Evolutionary conservation across 2,329 filamentous ascomycete species (phyloP), one percentile per base, ranked within the genome.

Genomic region (Ciborinia camelliae): DNA sequence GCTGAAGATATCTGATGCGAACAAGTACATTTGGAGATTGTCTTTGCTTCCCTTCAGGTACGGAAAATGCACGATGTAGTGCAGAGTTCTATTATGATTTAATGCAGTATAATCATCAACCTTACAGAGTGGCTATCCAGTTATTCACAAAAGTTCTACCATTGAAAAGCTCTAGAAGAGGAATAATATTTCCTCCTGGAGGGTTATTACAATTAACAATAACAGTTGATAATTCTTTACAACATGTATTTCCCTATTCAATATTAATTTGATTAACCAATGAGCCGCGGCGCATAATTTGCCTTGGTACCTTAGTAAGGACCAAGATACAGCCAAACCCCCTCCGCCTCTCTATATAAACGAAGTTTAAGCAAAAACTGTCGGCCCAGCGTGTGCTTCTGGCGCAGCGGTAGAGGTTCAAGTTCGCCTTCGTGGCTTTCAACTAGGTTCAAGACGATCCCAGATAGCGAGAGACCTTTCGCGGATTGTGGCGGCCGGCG

Each of bases 381-480:
- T 58, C 54, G 41, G 54, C 41, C 54, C 54, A 47, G 54, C 28
- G n/a, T 58, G 41, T 58, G 41, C 41, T 10, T 15, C n/a, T 55
- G n/a, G 54, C n/a, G 14, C 41, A 58, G 54, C 41, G 54, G 54
- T 58, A 58, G 54, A 26, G 54, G 41, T 58, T 58, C 54, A 58
- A 58, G 54, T 18, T 58, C 14, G 54, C 41, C 35, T 28, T 12
- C 14, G n/a, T 35, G 45, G 54, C 54, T 35, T 35, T 26, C 5
- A 45, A 45, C 2, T 58, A 47, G 54, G 54, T 58, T 58, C 54
- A 58, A 58, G 54, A 45, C 41, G 54, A 47, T 58, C 41, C 54
- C 54, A 58, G 41, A 58, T 58, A 58, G 54, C 20, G 54, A 58
- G 54, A 58, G 54, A 58, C 54, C 54, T 58, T 58, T 58, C 54